Conservation (phyloP, 495 filamentous ascomycete species). For the Penicillium macrosclerotiorum region DNA sequence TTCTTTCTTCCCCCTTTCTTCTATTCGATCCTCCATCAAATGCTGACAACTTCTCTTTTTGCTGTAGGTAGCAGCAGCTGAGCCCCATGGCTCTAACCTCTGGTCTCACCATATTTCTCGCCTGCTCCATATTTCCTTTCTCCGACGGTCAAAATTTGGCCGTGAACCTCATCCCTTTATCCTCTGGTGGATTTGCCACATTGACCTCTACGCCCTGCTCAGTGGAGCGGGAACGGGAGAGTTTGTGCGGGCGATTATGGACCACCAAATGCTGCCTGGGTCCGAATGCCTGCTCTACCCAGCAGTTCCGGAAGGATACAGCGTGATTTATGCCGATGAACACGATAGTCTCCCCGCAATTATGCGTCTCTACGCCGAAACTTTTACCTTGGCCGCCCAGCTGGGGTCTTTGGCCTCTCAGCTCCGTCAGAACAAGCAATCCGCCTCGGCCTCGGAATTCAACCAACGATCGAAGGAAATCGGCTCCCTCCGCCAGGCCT, state of each 20-base stretch:
- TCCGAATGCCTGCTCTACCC: conserved; percentile 35
- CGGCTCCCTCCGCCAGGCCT: conserved; percentile 32
- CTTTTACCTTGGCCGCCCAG: conserved; percentile 37
- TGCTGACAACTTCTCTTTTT: background rate
- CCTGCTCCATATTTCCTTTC: conserved; percentile 49
- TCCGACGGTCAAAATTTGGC: conserved; percentile 44
- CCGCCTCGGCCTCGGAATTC: conserved; percentile 12
- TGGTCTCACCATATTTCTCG: conserved; percentile 58
- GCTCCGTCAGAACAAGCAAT: conserved; percentile 27
- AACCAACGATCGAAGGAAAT: conserved; percentile 24
- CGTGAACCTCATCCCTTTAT: conserved; percentile 51
- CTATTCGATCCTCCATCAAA: background rate
- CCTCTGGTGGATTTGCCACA: conserved; percentile 54
- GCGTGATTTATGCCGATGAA: conserved; percentile 35
- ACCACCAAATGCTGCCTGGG: conserved; percentile 48
- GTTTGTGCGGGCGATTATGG: conserved; percentile 47
- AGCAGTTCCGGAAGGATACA: conserved; percentile 21
- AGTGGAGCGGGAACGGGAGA: conserved; percentile 52
- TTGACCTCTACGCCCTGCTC: conserved; percentile 57
- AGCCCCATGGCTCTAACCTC: conserved; percentile 45
- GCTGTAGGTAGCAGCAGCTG: conserved; percentile 45
- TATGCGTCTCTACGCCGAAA: conserved; percentile 45
- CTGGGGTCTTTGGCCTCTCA: conserved; percentile 43
- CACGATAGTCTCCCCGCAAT: conserved; percentile 38
- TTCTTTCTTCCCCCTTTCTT: background rate